A percentile compares a stretch with the other conserved stretches of the same genome.
These are phyloP conservation scores for Hypsizygus marmoreus DNA, from an alignment of 768 basidiomycete genomes.

Conservation along the genomic window DNA sequence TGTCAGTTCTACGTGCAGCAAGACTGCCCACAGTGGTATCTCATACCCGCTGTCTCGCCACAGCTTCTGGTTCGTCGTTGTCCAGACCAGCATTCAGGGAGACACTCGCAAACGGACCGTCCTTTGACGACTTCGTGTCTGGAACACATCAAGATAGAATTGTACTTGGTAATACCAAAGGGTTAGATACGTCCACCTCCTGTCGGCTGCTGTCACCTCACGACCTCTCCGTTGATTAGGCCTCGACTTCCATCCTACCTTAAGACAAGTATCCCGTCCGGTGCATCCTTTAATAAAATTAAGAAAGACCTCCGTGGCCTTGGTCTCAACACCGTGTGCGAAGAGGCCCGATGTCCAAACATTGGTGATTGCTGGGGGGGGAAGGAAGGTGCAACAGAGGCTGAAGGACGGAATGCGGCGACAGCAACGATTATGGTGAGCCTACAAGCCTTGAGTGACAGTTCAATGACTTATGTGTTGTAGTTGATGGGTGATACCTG, in stretches of 20 bases:
- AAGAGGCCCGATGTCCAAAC: conserved; percentile 98
- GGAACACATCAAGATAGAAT: conserved; percentile 58
- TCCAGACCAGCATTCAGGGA: conserved; percentile 49
- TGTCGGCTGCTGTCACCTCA: background rate
- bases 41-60: conserved; percentile 47
- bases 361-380: conserved; percentile 99
- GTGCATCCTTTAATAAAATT: conserved; percentile 85
- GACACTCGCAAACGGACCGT: conserved; percentile 64
- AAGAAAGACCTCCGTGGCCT: conserved; percentile 95
- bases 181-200: conserved; percentile 41
- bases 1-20: background rate
- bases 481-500: conserved; percentile 99
- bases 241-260: conserved; percentile 86
- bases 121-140: conserved; percentile 81
- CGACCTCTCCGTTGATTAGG: conserved; percentile 36
- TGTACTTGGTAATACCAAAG: conserved; percentile 69
- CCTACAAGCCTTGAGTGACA: conserved; percentile 1
- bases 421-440: conserved; percentile 98
- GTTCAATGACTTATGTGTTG: conserved; percentile 8
- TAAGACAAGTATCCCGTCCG: conserved; percentile 91
- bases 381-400: conserved; percentile 61
- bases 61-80: conserved; percentile 39
- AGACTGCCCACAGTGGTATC: conserved; percentile 13
- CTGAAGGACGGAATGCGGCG: conserved; percentile 77
- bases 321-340: conserved; percentile 93